Percentiles rank a stretch among this genome's conserved stretches.
Conservation (phyloP, 2,329 filamentous ascomycete species). For the Colletotrichum sp. region DNA sequence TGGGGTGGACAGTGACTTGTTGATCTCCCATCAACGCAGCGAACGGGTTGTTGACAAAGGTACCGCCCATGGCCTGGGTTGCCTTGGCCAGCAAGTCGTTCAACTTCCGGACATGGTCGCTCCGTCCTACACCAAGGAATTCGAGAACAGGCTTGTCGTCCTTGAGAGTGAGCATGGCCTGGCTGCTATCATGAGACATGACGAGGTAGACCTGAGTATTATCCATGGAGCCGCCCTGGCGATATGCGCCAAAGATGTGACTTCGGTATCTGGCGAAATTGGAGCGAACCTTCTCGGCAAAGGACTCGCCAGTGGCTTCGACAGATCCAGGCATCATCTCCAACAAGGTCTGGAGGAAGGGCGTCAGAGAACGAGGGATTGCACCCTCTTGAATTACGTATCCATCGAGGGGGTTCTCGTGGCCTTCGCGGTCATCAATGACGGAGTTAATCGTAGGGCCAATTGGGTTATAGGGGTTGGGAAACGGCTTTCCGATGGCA, state of each 20-base stretch:
- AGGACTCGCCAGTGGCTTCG: constrained; percentile 38
- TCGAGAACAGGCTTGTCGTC: constrained; percentile 65
- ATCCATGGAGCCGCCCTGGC: constrained; percentile 58
- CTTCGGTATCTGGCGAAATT: constrained; percentile 55
- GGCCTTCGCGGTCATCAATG: constrained; percentile 62
- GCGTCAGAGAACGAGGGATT: constrained; percentile 61
- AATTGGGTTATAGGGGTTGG: constrained; percentile 55
- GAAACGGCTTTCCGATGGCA: constrained; percentile 56
- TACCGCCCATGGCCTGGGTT: constrained; percentile 64
- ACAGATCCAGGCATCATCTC: constrained; percentile 56
- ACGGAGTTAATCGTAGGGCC: constrained; percentile 69
- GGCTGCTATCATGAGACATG: constrained; percentile 72
- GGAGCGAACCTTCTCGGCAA: constrained; percentile 48
- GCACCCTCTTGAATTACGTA: constrained; percentile 70
- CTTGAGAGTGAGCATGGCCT: constrained; percentile 63
- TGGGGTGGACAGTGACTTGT: constrained; percentile 70
- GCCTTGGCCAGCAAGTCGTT: constrained; percentile 58
- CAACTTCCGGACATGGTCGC: constrained; percentile 58
- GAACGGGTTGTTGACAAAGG: constrained; percentile 63
- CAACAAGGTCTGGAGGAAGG: constrained; percentile 62
- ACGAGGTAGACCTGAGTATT: constrained; percentile 69
- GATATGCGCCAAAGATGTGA: constrained; percentile 64
- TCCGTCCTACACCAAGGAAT: constrained; percentile 63
- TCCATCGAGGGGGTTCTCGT: constrained; percentile 61
- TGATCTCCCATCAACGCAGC: constrained; percentile 60